Evolutionary conservation across 2,329 filamentous ascomycete genomes (phyloP).

Genomic region (Cryphonectria carpinicola): DNA sequence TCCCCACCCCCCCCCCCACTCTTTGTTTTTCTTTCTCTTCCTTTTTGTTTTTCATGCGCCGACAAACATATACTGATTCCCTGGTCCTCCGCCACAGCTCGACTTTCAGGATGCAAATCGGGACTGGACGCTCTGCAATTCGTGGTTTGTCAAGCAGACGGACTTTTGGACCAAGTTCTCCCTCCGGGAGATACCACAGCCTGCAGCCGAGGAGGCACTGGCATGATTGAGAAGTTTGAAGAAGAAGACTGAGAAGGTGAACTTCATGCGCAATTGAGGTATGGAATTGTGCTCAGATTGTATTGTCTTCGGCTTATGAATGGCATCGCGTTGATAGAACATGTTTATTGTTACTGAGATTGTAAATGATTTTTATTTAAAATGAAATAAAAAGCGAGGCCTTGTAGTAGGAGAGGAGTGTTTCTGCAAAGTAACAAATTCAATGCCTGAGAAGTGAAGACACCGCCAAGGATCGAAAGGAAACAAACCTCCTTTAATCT

Average conservation of each 20-base stretch:
- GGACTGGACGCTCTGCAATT: slow-evolving; percentile 63
- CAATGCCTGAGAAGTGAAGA: too few relatives aligned
- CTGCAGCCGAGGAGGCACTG: slow-evolving; percentile 30
- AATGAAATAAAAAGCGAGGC: too few relatives aligned
- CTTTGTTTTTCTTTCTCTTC: slow-evolving; percentile 46
- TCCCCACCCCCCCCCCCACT: too few relatives aligned
- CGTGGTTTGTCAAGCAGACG: slow-evolving; percentile 66
- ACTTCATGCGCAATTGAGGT: too few relatives aligned
- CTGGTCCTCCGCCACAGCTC: slow-evolving; percentile 45
- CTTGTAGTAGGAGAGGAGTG: too few relatives aligned
- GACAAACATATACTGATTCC: neutral
- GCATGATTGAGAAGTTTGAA: neutral
- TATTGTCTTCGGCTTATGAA: neutral
- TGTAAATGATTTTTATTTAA: neutral
- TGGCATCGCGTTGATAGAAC: neutral
- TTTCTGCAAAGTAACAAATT: too few relatives aligned
- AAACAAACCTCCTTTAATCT: too few relatives aligned
- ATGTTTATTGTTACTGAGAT: neutral
- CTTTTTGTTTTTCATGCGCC: slow-evolving; percentile 16
- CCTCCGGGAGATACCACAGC: slow-evolving; percentile 48
- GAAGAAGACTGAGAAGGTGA: neutral
- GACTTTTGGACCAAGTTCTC: slow-evolving; percentile 56
- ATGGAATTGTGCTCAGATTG: neutral
- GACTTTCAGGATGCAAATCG: slow-evolving; percentile 55
- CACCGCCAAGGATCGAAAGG: too few relatives aligned